Conservation (phyloP, 2,329 filamentous ascomycete species). For the Penicillium janthinellum region DNA sequence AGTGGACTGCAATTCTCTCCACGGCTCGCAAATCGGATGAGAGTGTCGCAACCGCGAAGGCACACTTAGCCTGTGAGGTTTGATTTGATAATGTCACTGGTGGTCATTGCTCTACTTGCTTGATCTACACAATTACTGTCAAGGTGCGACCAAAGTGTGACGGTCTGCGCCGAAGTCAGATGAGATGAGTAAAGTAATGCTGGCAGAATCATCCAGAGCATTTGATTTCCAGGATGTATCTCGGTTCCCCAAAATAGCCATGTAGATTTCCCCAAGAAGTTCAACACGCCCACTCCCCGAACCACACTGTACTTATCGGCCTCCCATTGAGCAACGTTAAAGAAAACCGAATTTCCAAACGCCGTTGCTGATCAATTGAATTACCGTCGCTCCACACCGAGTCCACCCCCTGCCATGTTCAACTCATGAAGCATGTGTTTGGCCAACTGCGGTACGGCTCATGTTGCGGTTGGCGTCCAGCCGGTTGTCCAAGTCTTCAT, state of each 20-base stretch:
- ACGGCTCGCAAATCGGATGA: conserved; percentile 31
- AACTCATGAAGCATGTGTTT: conserved; percentile 41
- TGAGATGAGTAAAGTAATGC: background rate
- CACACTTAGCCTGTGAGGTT: background rate
- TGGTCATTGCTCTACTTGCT: background rate
- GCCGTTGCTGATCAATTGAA: conserved; percentile 34
- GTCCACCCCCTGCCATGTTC: conserved; percentile 6
- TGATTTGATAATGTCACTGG: background rate
- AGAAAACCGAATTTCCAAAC: conserved; percentile 35
- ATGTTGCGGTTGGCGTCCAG: conserved; percentile 43
- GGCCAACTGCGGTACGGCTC: conserved; percentile 35
- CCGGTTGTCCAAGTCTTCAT: conserved; percentile 53
- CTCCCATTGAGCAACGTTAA: conserved; percentile 29
- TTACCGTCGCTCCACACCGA: conserved; percentile 14
- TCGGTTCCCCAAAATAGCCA: conserved; percentile 27
- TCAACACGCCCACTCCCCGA: conserved; percentile 26
- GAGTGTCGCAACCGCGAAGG: background rate
- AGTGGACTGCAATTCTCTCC: conserved; percentile 34
- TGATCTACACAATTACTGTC: background rate
- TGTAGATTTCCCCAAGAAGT: conserved; percentile 30
- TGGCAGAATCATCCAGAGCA: conserved; percentile 28
- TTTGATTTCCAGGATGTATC: conserved; percentile 30
- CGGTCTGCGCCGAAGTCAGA: background rate
- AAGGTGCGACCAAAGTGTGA: background rate
- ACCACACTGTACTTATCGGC: conserved; percentile 27